Percentiles rank a stretch among this genome's conserved stretches.
These are phyloP conservation scores for Trichoderma sp. DNA, from an alignment of 2,329 filamentous ascomycete genomes.

Conservation along the genomic window DNA sequence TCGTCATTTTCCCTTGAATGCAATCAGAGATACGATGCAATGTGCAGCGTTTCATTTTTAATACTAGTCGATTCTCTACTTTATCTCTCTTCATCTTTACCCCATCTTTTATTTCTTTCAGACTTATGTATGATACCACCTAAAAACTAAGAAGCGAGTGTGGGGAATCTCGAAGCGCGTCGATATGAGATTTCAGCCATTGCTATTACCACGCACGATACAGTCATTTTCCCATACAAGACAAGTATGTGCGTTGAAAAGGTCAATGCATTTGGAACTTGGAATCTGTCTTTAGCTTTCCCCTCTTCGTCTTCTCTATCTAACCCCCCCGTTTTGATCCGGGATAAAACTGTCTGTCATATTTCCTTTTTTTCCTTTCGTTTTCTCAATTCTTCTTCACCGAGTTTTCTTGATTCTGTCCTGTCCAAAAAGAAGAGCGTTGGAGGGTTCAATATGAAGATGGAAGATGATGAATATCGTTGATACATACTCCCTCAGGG, in stretches of 20 bases:
- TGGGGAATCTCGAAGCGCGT: conserved; percentile 6
- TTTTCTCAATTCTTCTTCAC: conserved; percentile 10
- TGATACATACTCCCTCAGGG: neutral
- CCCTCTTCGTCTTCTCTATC: conserved; percentile 17
- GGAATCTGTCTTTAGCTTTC: conserved; percentile 12
- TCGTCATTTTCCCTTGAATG: conserved; percentile 14
- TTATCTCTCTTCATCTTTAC: neutral
- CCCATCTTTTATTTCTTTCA: conserved; percentile 18
- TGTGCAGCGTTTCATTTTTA: conserved; percentile 19
- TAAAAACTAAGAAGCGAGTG: conserved; percentile 21
- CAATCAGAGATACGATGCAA: conserved; percentile 16
- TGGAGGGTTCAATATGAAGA: neutral
- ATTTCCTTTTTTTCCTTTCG: conserved; percentile 2
- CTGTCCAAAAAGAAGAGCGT: neutral
- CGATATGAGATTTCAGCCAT: neutral
- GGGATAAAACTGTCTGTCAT: conserved; percentile 4
- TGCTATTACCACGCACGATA: neutral
- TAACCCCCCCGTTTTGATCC: neutral
- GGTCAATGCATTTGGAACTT: neutral
- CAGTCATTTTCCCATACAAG: neutral
- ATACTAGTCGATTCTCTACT: conserved; percentile 15
- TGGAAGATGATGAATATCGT: neutral
- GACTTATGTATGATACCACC: conserved; percentile 29
- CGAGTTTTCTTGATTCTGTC: neutral
- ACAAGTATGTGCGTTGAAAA: neutral